A percentile compares a stretch with the other conserved stretches of the same genome.
Conservation (phyloP, 768 basidiomycete species). For the Fomitopsis serialis region DNA sequence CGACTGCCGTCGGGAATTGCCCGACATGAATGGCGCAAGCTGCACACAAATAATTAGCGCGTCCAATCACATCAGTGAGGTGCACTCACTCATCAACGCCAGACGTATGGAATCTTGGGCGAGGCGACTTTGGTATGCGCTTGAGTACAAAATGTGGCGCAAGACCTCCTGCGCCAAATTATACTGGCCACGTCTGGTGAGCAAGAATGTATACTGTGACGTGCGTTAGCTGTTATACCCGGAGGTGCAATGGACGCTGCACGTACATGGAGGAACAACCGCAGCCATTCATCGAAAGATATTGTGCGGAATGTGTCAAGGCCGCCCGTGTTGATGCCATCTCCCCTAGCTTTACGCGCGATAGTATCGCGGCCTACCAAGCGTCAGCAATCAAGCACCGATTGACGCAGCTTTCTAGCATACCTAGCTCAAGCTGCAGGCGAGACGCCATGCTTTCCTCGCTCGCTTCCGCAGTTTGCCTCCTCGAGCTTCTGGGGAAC, state of each 20-base stretch:
- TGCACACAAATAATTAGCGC: constrained; percentile 24
- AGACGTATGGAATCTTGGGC: constrained; percentile 70
- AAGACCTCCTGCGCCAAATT: constrained; percentile 71
- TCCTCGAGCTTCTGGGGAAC: constrained; percentile 46
- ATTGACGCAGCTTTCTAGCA: constrained; percentile 13
- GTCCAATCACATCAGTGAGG: neutral
- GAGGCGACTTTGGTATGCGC: constrained; percentile 58
- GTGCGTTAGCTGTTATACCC: neutral
- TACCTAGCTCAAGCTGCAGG: constrained; percentile 72
- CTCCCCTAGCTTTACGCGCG: constrained; percentile 41
- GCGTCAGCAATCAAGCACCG: neutral
- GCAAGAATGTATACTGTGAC: constrained; percentile 66
- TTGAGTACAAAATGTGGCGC: constrained; percentile 68
- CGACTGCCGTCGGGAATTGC: constrained; percentile 54
- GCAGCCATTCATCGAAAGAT: constrained; percentile 80
- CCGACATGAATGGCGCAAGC: constrained; percentile 67
- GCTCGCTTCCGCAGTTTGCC: constrained; percentile 44
- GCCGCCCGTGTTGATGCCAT: constrained; percentile 33
- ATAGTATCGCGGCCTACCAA: constrained; percentile 51
- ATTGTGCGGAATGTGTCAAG: constrained; percentile 77
- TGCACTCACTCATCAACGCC: constrained; percentile 66
- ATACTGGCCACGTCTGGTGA: constrained; percentile 58
- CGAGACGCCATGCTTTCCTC: constrained; percentile 72
- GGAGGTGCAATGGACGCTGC: neutral
- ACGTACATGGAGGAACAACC: constrained; percentile 77